These are phyloP conservation scores for Tetrapisispora iriomotensis DNA, from an alignment of 805 yeast species.

Conservation along the genomic window DNA sequence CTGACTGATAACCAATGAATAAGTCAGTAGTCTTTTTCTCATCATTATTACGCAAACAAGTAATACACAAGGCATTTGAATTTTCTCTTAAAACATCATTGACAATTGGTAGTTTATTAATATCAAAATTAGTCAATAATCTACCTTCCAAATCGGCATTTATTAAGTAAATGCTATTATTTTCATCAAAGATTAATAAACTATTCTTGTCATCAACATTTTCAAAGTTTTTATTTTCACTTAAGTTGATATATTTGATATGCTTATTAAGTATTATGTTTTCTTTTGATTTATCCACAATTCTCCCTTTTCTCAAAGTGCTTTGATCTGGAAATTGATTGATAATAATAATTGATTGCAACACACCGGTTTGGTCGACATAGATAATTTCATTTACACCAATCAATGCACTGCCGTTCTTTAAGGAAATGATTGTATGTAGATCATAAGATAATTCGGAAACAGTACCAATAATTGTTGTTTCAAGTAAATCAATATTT, in stretches of 20 bases:
- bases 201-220: constrained; percentile 5
- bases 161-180: constrained; percentile 18
- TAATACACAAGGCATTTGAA: constrained; percentile 20
- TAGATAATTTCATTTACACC: constrained; percentile 75
- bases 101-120: constrained; percentile 23
- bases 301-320: constrained; percentile 42
- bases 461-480: constrained; percentile 55
- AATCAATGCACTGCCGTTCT: constrained; percentile 51
- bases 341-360: constrained; percentile 27
- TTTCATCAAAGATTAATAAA: constrained; percentile 22
- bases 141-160: constrained; percentile 26
- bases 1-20: constrained; percentile 53
- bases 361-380: constrained; percentile 53
- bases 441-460: constrained; percentile 67
- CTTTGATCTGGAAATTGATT: constrained; percentile 28
- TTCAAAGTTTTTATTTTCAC: constrained; percentile 4
- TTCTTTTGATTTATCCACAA: constrained; percentile 32
- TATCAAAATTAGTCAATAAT: constrained; percentile 22
- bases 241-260: constrained; percentile 5
- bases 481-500: constrained; percentile 8
- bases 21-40: constrained; percentile 34
- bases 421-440: constrained; percentile 52
- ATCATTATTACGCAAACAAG: constrained; percentile 16
- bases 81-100: constrained; percentile 23
- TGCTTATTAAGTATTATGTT: constrained; percentile 17